These are phyloP conservation scores for Rhodotorula babjevae DNA, from an alignment of 768 basidiomycete species.

Conservation along the genomic window DNA sequence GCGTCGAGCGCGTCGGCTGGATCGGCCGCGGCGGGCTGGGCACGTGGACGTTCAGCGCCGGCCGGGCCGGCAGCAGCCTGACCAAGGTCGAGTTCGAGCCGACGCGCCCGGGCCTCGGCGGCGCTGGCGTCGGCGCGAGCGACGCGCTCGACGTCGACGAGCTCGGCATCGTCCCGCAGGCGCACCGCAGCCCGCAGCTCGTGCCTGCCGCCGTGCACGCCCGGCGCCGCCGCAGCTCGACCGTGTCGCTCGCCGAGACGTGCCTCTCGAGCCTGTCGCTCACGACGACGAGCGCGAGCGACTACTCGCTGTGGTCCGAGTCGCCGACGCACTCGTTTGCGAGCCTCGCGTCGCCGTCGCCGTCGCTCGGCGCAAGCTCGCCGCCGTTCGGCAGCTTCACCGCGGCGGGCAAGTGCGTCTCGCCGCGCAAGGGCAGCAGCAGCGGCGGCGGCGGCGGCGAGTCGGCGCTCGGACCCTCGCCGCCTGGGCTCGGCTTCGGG, in stretches of 20 bases:
- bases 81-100: constrained; percentile 26
- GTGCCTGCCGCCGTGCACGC: too few relatives aligned
- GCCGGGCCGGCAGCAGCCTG: constrained; percentile 6
- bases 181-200: too few relatives aligned
- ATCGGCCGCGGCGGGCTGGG: constrained; percentile 27
- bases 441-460: too few relatives aligned
- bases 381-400: neutral
- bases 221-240: neutral
- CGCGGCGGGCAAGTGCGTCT: neutral
- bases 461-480: neutral
- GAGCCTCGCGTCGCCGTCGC: neutral
- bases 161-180: too few relatives aligned
- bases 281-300: neutral
- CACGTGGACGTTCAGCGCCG: constrained; percentile 6
- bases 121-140: too few relatives aligned
- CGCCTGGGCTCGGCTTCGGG: neutral
- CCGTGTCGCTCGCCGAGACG: neutral
- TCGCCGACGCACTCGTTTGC: neutral
- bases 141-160: too few relatives aligned
- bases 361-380: neutral
- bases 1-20: constrained; percentile 17
- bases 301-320: neutral
- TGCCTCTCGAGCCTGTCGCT: constrained; percentile 5
- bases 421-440: neutral
- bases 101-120: neutral